Percentiles rank a stretch among this genome's conserved stretches.
phyloP scores from a whole-genome alignment of 2,329 filamentous ascomycete genomes.

The Pseudocercospora macadamiae region DNA sequence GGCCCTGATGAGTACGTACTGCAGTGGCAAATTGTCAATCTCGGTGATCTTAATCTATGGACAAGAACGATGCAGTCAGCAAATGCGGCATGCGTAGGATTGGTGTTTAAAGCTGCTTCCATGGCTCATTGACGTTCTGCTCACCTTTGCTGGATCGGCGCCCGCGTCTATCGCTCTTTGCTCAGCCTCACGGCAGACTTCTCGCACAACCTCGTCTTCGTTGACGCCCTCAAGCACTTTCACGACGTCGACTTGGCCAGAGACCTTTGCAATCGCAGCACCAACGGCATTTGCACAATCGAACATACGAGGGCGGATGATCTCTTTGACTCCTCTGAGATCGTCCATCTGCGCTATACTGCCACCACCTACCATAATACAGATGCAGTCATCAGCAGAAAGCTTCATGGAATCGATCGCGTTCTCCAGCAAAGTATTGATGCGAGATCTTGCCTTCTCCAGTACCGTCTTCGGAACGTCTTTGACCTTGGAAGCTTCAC shows the following conservation, averaged over 20 bases:
- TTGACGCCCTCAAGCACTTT: constrained; percentile 3
- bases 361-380: constrained; percentile 8
- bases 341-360: constrained; percentile 4
- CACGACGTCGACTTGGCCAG: neutral
- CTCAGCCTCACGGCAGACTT: neutral
- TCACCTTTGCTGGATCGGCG: neutral
- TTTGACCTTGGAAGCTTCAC: neutral
- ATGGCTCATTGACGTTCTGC: too few relatives aligned
- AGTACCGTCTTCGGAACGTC: neutral
- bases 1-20: constrained; percentile 1
- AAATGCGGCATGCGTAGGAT: too few relatives aligned
- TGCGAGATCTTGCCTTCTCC: neutral
- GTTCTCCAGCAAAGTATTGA: neutral
- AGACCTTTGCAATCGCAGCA: constrained; percentile 4
- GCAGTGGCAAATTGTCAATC: constrained; percentile 2
- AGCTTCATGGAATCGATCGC: constrained; percentile 7
- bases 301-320: neutral
- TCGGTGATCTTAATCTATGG: neutral
- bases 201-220: constrained; percentile 1
- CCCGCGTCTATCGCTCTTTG: constrained; percentile 1
- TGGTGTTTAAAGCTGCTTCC: too few relatives aligned
- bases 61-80: too few relatives aligned
- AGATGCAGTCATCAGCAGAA: neutral
- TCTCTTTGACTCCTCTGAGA: neutral
- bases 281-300: constrained; percentile 8